Percentiles rank a stretch among this genome's conserved stretches.
These are phyloP conservation scores for Russula griseocarnosa DNA, from an alignment of 768 basidiomycete species.

Conservation along the genomic window DNA sequence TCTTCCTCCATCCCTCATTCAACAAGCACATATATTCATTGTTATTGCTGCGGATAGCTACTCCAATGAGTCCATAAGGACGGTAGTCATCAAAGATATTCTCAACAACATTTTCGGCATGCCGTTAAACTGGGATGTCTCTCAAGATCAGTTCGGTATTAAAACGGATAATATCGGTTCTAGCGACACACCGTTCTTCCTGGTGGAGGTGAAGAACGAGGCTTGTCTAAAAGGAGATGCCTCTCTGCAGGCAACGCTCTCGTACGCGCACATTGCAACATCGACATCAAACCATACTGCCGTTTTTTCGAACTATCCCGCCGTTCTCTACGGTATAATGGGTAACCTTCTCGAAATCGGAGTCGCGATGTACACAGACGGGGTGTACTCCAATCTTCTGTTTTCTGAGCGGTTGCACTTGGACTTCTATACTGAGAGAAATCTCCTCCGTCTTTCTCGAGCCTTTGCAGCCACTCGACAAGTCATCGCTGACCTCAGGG, in stretches of 20 bases:
- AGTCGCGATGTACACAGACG: not conserved
- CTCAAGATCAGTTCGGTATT: not conserved
- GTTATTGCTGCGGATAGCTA: not conserved
- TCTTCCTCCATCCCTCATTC: not conserved
- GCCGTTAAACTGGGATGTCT: not conserved
- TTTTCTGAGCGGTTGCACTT: not conserved
- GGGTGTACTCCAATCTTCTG: not conserved
- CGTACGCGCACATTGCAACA: not conserved
- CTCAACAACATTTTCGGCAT: not conserved
- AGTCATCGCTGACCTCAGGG: not conserved
- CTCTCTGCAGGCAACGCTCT: not conserved
- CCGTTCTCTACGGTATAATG: not conserved
- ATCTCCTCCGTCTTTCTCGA: not conserved
- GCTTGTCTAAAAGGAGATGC: not conserved
- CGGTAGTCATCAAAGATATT: not conserved
- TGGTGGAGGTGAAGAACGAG: constrained; percentile 1
- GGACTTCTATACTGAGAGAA: not conserved
- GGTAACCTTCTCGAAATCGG: not conserved
- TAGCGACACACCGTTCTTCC: not conserved
- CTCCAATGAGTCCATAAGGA: not conserved
- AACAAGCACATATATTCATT: not conserved
- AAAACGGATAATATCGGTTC: not conserved
- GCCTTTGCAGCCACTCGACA: not conserved
- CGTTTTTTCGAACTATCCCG: not conserved
- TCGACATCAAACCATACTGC: not conserved